Conservation (phyloP, 1,139 yeast genomes). For the Suhomyces guaymorum region DNA sequence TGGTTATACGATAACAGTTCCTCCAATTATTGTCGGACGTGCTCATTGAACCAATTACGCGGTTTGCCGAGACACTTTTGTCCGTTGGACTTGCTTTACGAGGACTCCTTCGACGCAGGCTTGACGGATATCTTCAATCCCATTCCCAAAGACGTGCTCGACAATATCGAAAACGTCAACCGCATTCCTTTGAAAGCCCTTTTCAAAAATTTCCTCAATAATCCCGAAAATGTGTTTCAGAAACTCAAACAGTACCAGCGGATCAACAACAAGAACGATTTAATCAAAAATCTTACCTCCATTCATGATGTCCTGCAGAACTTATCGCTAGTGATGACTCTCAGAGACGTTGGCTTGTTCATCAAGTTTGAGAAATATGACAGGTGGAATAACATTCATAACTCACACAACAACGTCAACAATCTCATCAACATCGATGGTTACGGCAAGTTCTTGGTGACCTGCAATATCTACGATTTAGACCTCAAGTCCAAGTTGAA, state of each 20-base stretch:
- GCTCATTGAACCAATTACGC: slow-evolving; percentile 42
- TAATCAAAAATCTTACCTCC: slow-evolving; percentile 35
- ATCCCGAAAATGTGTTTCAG: slow-evolving; percentile 40
- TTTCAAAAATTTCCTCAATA: slow-evolving; percentile 29
- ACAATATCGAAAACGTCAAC: slow-evolving; percentile 19
- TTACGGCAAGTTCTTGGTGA: slow-evolving; percentile 32
- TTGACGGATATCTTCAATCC: slow-evolving; percentile 35
- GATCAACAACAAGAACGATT: slow-evolving; percentile 36
- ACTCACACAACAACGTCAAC: slow-evolving; percentile 36
- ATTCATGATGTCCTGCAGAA: slow-evolving; percentile 46
- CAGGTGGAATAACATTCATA: slow-evolving; percentile 31
- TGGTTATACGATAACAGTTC: slow-evolving; percentile 46
- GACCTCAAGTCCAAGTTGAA: slow-evolving; percentile 45
- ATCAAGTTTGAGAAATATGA: slow-evolving; percentile 42
- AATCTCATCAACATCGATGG: slow-evolving; percentile 31
- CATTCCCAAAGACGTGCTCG: slow-evolving; percentile 26
- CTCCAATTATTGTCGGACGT: slow-evolving; percentile 46
- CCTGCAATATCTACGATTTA: slow-evolving; percentile 46
- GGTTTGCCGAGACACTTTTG: slow-evolving; percentile 42
- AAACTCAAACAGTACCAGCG: slow-evolving; percentile 40
- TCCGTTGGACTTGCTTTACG: slow-evolving; percentile 43
- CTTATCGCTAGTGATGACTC: slow-evolving; percentile 52
- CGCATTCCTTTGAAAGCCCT: slow-evolving; percentile 33
- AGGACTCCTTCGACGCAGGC: slow-evolving; percentile 35
- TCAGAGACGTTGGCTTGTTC: slow-evolving; percentile 57